phyloP scores from a whole-genome alignment of 306 rosid genomes.

The Fagus sylvatica region DNA sequence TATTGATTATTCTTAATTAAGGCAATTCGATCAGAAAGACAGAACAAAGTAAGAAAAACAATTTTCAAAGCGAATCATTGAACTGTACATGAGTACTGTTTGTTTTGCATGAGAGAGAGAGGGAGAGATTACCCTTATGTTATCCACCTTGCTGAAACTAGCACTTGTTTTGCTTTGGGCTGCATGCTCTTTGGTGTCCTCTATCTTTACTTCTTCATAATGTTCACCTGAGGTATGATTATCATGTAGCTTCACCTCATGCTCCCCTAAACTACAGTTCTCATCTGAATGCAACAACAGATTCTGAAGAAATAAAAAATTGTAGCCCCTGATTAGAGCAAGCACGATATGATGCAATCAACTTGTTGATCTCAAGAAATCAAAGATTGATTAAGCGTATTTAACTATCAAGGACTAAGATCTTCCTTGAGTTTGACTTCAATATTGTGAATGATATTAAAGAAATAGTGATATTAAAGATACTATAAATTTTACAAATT shows the following conservation, averaged over 20 bases:
- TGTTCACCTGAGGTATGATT: not conserved
- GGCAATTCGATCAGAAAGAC: no score
- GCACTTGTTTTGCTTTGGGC: not conserved
- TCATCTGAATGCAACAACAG: constrained; percentile 3
- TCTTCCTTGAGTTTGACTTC: no score
- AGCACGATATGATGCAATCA: not conserved
- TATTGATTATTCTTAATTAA: no score
- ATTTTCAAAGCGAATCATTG: no score
- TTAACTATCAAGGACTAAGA: no score
- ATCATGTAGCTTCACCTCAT: constrained; percentile 1
- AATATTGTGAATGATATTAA: no score
- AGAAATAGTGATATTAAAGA: no score
- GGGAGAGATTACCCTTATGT: constrained; percentile 4
- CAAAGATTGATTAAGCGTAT: no score
- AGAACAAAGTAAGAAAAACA: no score
- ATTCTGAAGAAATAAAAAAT: not conserved
- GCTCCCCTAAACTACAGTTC: not conserved
- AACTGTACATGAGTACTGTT: no score
- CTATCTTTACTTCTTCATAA: not conserved
- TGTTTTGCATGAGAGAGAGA: not conserved
- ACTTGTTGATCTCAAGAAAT: not conserved
- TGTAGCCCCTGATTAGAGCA: not conserved
- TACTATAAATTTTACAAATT: no score
- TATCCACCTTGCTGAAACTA: not conserved
- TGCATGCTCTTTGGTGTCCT: constrained; percentile 5